These are phyloP conservation scores for Krasilnikovozyma curviuscula DNA, from an alignment of 768 basidiomycete species.

Conservation along the genomic window DNA sequence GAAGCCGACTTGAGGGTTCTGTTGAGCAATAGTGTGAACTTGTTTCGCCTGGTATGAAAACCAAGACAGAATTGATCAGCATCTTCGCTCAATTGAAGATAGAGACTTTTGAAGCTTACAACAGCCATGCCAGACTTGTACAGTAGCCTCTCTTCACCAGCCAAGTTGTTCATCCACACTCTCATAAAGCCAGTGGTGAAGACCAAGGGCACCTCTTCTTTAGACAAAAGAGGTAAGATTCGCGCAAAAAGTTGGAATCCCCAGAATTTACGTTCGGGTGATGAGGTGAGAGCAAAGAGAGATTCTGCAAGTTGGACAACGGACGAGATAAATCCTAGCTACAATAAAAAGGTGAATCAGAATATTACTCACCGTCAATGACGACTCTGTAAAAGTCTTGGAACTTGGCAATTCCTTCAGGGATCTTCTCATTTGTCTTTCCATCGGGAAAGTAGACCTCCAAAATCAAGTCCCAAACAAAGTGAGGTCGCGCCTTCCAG, in stretches of 20 bases:
- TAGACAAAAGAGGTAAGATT: conserved; percentile 46
- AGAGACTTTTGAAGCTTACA: conserved; percentile 32
- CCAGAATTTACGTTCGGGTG: conserved; percentile 77
- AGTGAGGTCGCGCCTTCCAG: conserved; percentile 84
- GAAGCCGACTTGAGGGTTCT: conserved; percentile 61
- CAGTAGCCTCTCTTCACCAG: conserved; percentile 65
- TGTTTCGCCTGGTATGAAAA: conserved; percentile 40
- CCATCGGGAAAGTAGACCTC: conserved; percentile 45
- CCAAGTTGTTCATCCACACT: conserved; percentile 88
- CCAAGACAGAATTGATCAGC: neutral
- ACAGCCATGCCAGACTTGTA: conserved; percentile 74
- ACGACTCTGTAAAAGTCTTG: conserved; percentile 78
- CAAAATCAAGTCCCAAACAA: conserved; percentile 70
- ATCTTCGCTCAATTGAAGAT: neutral
- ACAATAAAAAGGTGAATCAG: too few relatives aligned
- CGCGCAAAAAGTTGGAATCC: conserved; percentile 83
- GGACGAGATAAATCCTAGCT: too few relatives aligned
- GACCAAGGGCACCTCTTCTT: conserved; percentile 56
- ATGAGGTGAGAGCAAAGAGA: conserved; percentile 63
- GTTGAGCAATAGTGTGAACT: conserved; percentile 53
- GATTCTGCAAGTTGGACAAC: conserved; percentile 64
- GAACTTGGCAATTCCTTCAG: conserved; percentile 41
- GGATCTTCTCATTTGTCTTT: conserved; percentile 25
- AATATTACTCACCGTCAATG: conserved; percentile 62
- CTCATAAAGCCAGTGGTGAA: conserved; percentile 93